These are phyloP conservation scores for Paraurostyla sp. DNA, from an alignment of 73 alveolate species.

Conservation along the genomic window DNA sequence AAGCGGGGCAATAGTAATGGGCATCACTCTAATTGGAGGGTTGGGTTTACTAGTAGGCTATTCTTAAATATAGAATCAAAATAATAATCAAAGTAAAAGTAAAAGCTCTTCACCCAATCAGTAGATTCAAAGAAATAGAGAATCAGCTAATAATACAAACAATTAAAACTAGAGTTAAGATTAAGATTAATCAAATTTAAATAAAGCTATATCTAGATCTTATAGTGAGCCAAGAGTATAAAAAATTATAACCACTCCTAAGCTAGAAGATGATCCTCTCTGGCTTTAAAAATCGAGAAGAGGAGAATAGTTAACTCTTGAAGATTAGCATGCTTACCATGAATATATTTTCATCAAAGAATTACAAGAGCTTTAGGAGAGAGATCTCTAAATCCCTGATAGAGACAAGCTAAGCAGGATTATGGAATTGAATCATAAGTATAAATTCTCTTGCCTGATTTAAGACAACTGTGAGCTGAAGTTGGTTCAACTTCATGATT, in stretches of 20 bases:
- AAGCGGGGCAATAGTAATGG: too few species aligned
- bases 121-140: too few species aligned
- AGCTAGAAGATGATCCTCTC: neutral
- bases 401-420: neutral
- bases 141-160: too few species aligned
- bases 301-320: conserved; percentile 24
- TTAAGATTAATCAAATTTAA: neutral
- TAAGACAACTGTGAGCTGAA: neutral
- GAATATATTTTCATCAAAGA: neutral
- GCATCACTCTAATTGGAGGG: too few species aligned
- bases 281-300: neutral
- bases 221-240: neutral
- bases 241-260: neutral
- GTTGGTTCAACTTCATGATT: neutral
- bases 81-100: too few species aligned
- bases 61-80: too few species aligned
- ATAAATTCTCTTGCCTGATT: neutral
- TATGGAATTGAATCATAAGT: neutral
- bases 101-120: too few species aligned
- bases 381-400: neutral
- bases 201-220: neutral
- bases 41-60: too few species aligned
- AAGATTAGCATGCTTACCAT: neutral
- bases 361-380: neutral
- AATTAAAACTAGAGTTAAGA: neutral